Percentiles rank a stretch among this genome's conserved stretches.
Conservation (phyloP, 1,139 yeast genomes). For the Protomyces macrosporus region DNA sequence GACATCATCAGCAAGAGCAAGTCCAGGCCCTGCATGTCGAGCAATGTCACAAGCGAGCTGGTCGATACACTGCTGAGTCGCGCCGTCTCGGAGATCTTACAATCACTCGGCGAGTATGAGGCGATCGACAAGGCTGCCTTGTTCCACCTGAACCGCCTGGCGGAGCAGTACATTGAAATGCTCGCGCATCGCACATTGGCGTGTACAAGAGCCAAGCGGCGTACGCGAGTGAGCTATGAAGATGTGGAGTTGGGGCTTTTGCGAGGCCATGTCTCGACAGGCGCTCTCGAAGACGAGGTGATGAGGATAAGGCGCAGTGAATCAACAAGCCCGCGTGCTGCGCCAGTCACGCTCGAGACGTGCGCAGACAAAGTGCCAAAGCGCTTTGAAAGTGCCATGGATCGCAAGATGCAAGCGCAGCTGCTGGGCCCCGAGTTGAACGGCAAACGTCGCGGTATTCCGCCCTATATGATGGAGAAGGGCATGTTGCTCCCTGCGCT, state of each 20-base stretch:
- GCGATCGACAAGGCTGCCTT: conserved; percentile 2
- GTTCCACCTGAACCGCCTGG: conserved; percentile 8
- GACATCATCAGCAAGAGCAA: neutral
- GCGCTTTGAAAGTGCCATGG: conserved; percentile 16
- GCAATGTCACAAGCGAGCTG: conserved; percentile 12
- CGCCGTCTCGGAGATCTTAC: neutral
- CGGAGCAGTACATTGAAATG: conserved; percentile 7
- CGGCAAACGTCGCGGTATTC: conserved; percentile 16
- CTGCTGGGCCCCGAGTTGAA: conserved; percentile 20
- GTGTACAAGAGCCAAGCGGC: conserved; percentile 9
- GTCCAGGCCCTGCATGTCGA: neutral
- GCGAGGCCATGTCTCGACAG: conserved; percentile 3
- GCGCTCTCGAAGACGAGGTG: conserved; percentile 17
- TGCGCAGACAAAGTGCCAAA: conserved; percentile 12
- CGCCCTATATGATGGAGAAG: conserved; percentile 15
- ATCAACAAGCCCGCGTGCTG: neutral
- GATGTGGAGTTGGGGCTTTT: conserved; percentile 15
- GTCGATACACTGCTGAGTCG: conserved; percentile 6
- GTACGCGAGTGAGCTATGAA: conserved; percentile 12
- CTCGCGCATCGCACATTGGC: conserved; percentile 5
- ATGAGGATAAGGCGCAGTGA: neutral
- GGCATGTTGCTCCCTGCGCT: conserved; percentile 14
- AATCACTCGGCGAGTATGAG: neutral
- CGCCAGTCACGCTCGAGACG: neutral
- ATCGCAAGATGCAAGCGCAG: conserved; percentile 4